Evolutionary conservation across 2,329 filamentous ascomycete genomes (phyloP), one percentile per base, ranked within the genome.

Genomic region (Monosporascus sp.): DNA sequence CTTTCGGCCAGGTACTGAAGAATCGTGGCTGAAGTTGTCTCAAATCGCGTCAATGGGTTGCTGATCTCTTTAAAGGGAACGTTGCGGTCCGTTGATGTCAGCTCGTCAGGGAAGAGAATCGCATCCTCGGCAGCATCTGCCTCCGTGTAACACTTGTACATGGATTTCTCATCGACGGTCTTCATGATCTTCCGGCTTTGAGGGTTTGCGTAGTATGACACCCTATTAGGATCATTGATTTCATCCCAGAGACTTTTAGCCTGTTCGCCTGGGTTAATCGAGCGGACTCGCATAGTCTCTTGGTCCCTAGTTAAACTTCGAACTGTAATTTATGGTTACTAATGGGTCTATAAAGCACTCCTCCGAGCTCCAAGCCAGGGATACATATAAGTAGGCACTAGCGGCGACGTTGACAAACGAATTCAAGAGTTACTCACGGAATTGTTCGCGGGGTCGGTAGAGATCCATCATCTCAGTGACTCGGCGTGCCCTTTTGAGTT

Each of bases 71-170:
- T 65, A 49, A 64, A 66, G n/a, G 58, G 59, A 4, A 62, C 57
- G 34, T 62, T 50, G 6, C 51, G 54, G 39, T 60, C 55, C 7
- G 52, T 51, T 7, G 58, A 56, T 8, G 51, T 46, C 6, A 61
- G 34, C 47, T 63, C 61, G 17, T 60, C 54, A n/a, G 56, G 56
- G 51, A 64, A 64, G 6, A 62, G 55, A 5, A 66, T 50, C 18
- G 57, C 48, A 38, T 67, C 64, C 52, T 68, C 65, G 5, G 56
- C 65, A 8, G 53, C 60, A 39, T 68, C 61, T 6, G 61, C 57
- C 25, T 67, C 62, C 27, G 58, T 67, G 46, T 67, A 67, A 44
- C 61, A 62, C 11, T 49, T 6, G 44, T 64, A 52, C 31, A 47
- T 44, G 2, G 45, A 34, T 25, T 49, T 57, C 8, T 53, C 50